These are phyloP conservation scores for Extremus antarcticus DNA, from an alignment of 495 filamentous ascomycete genomes.

Conservation along the genomic window DNA sequence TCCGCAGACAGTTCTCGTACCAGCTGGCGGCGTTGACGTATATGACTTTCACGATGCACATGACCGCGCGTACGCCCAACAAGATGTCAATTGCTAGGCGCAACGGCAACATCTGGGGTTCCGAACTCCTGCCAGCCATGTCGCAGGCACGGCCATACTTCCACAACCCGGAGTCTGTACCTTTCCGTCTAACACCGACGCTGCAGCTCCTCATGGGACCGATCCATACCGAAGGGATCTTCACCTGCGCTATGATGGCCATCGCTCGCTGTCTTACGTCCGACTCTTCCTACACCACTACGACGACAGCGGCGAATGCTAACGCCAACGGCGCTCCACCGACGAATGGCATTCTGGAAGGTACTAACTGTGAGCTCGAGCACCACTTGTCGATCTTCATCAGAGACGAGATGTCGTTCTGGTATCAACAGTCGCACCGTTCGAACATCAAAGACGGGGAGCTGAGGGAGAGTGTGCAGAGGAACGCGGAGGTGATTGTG, in stretches of 20 bases:
- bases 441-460: constrained; percentile 52
- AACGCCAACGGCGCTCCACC: not conserved
- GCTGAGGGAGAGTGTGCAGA: constrained; percentile 75
- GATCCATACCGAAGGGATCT: constrained; percentile 89
- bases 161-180: constrained; percentile 86
- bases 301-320: not conserved
- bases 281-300: constrained; percentile 25
- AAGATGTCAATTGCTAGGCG: constrained; percentile 85
- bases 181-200: constrained; percentile 94
- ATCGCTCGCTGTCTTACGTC: constrained; percentile 94
- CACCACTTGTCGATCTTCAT: constrained; percentile 90
- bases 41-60: constrained; percentile 97
- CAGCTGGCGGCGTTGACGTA: constrained; percentile 94
- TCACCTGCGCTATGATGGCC: constrained; percentile 81
- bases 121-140: constrained; percentile 81
- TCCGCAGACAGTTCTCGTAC: constrained; percentile 91
- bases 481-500: constrained; percentile 80
- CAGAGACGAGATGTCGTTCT: constrained; percentile 94
- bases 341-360: not conserved
- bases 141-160: constrained; percentile 71
- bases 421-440: constrained; percentile 78
- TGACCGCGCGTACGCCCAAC: constrained; percentile 85
- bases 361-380: constrained; percentile 62
- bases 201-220: constrained; percentile 93
- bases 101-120: constrained; percentile 91